Evolutionary conservation across 2,329 filamentous ascomycete genomes (phyloP), one percentile per base, ranked within the genome.

Genomic region (Zarea fungicola): DNA sequence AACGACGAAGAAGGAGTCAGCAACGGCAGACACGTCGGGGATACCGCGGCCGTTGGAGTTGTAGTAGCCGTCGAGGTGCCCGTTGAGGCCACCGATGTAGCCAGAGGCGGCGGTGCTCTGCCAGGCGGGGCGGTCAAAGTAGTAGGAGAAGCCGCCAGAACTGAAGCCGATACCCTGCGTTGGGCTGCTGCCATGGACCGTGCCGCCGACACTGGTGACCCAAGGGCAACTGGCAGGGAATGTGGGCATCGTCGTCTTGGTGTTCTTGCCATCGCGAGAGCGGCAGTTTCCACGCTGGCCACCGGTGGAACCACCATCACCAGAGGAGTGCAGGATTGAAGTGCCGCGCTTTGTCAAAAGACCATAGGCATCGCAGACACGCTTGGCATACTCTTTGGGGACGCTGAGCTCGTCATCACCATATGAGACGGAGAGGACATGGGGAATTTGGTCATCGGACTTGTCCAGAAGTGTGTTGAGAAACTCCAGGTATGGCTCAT

Each of bases 261-360:
- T 76, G 54, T 80, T 75, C 50, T 70, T 74, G 31, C 78, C 80
- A 48, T 82, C 77, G 56, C 80, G 81, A 54, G 70, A 70, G 37
- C 72, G 57, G 59, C 79, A 83, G 9, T 48, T 43, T 5, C 46
- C 45, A 0, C 18, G 6, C 1, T 31, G 29, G 23, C 42, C 41
- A 16, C 52, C 52, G 3, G 49, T 48, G 21, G 54, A 50, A 32
- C 67, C 68, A 13, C 51, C 48, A 52, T 65, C 61, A 11, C 62
- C 62, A 16, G 52, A 58, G 2, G 56, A 53, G 40, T 63, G 58
- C 4, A 65, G 23, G 9, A 65, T 42, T 7, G 58, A 58, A 10
- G 62, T 55, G 1, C 64, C 64, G 10, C 63, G 56, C 9, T 58
- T 60, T 6, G 62, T 65, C 7, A 68, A 53, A 35, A 64, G 58